Base-by-base conservation (phyloP, 2,329 filamentous ascomycete species). In the Talaromyces albobiverticillius region DNA sequence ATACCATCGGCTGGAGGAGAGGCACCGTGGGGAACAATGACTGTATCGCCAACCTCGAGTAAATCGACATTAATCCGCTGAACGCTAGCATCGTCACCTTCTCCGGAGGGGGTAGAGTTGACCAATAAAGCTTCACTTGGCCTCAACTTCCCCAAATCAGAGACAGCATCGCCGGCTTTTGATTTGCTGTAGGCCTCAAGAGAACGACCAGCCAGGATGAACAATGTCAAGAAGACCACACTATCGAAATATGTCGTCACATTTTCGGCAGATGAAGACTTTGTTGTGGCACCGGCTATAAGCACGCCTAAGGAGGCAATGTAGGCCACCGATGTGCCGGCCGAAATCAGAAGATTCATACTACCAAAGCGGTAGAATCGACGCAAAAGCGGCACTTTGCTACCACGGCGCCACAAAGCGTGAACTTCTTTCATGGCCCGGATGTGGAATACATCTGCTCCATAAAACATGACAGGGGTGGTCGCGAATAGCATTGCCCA, bases 291-390 rank as follows among this genome's bases (percentile, higher is more conserved):
- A 51, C 73, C 82, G 6, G 84, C 82, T 49, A 90, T 86, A 67
- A 96, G 80, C 59, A 95, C 85, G 14, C 84, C 87, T 22, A 95
- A 75, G 0, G 90, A 95, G 0, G 90, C 86, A 58, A 95, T 76
- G 68, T 95, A 96, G 1, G 92, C 92, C 57, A 96, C 90, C 2
- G 84, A 87, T 0, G 92, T 95, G 5, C 91, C 92, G 2, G 95
- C 79, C 7, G 88, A 94, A 72, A 96, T 92, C 56, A 96, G 81
- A 76, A 95, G 87, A 67, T 95, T 95, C 92, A 96, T 96, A 75
- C 91, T 96, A 8, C 92, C 92, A 64, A 96, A 96, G n/a, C 88
- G 85, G 69, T 91, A 90, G 65, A 96, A 92, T 13, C 92, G 80
- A 61, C 87, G 82, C 14, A 89, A 62, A 3, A 95, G 68, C 0